Evolutionary conservation across 1,139 yeast species (phyloP).

Genomic region (Debaryomyces nepalensis): DNA sequence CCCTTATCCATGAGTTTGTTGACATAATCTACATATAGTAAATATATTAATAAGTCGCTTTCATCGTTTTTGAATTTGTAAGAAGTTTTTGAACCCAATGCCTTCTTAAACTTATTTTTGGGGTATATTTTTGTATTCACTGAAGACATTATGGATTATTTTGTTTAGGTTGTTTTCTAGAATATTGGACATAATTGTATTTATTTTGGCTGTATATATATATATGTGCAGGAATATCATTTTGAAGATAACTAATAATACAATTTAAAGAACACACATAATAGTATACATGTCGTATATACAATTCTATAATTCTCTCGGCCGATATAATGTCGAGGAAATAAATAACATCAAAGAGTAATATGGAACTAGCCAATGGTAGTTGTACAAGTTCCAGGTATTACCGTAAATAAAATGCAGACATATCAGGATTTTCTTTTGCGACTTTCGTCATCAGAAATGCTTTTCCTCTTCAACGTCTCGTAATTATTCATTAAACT

Average conservation of each 20-base stretch:
- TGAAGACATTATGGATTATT: constrained; percentile 1
- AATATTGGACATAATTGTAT: neutral
- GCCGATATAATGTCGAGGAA: no score
- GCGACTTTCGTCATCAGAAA: constrained; percentile 1
- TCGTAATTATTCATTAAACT: constrained; percentile 9
- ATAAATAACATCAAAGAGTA: no score
- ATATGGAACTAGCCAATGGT: no score
- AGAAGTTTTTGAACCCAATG: constrained; percentile 24
- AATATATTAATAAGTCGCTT: constrained; percentile 49
- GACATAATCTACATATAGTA: constrained; percentile 53
- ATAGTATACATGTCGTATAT: neutral
- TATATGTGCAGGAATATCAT: neutral
- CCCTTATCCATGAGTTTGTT: constrained; percentile 41
- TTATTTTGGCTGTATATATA: neutral
- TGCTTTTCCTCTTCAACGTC: constrained; percentile 1
- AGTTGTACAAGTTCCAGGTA: no score
- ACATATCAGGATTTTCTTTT: constrained; percentile 2
- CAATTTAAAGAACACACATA: neutral
- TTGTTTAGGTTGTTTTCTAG: neutral
- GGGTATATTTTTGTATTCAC: constrained; percentile 3
- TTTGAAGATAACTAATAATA: neutral
- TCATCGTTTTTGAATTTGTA: constrained; percentile 39
- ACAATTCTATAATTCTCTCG: no score
- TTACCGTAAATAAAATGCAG: no score
- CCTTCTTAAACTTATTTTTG: constrained; percentile 20